These are phyloP conservation scores for Limnanthes douglasii DNA, from an alignment of 345 rosid species.

Conservation along the genomic window DNA sequence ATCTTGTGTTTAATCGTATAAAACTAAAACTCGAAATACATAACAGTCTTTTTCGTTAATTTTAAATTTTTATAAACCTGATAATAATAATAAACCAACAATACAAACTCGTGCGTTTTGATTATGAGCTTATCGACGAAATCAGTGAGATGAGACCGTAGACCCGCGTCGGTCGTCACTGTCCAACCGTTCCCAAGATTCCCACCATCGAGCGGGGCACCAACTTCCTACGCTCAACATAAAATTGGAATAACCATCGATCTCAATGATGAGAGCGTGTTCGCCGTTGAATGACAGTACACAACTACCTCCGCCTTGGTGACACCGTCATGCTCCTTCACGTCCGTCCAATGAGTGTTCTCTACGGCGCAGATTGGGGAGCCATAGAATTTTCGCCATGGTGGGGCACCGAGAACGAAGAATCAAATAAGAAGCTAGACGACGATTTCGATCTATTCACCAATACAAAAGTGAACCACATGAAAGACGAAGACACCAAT, in stretches of 20 bases:
- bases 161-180: too few species aligned
- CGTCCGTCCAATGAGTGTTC: constrained; percentile 41
- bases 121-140: too few species aligned
- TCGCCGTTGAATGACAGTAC: constrained; percentile 47
- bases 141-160: too few species aligned
- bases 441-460: constrained; percentile 30
- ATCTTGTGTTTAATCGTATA: too few species aligned
- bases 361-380: constrained; percentile 75
- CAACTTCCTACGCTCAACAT: constrained; percentile 26
- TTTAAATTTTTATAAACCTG: too few species aligned
- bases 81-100: too few species aligned
- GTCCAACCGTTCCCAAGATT: constrained; percentile 14
- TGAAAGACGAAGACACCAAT: constrained; percentile 34
- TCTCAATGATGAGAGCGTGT: constrained; percentile 53
- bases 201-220: constrained; percentile 12
- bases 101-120: too few species aligned
- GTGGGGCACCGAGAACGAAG: too few species aligned
- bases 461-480: constrained; percentile 18
- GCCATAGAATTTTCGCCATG: too few species aligned
- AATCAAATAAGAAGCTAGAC: constrained; percentile 23
- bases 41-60: too few species aligned
- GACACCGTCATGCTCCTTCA: constrained; percentile 53
- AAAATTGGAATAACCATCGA: constrained; percentile 56
- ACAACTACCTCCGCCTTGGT: constrained; percentile 51
- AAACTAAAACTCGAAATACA: too few species aligned